These are phyloP conservation scores for Citrus sp. DNA, from an alignment of 345 rosid genomes.

Conservation along the genomic window DNA sequence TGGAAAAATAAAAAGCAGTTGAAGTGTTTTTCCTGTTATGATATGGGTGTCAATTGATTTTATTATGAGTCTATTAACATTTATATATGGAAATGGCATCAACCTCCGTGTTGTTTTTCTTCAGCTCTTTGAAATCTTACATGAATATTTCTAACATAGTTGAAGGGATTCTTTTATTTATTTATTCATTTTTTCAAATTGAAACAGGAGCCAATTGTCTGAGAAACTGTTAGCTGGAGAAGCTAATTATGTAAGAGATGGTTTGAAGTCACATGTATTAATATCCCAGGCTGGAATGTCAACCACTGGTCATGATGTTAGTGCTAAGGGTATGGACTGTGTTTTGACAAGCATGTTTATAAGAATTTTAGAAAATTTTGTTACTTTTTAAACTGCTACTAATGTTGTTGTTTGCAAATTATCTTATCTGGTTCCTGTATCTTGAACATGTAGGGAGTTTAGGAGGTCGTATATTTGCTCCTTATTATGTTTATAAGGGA, in stretches of 20 bases:
- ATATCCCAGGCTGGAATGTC: constrained; percentile 42
- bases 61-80: background rate
- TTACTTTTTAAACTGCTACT: background rate
- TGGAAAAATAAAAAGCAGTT: background rate
- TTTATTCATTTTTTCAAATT: background rate
- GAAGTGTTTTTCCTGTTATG: background rate
- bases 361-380: background rate
- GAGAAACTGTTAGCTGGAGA: constrained; percentile 24
- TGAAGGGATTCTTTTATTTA: background rate
- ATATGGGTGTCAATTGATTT: background rate
- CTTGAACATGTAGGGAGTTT: constrained; percentile 25
- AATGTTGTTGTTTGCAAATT: background rate
- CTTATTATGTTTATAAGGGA: constrained; percentile 77
- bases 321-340: constrained; percentile 32
- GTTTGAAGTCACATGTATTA: constrained; percentile 31
- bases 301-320: constrained; percentile 22
- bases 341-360: background rate
- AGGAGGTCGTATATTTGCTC: constrained; percentile 60
- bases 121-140: background rate
- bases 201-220: constrained; percentile 36
- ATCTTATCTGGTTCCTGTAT: background rate
- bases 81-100: background rate
- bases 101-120: background rate
- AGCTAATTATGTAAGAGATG: constrained; percentile 18
- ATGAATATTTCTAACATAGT: background rate